Evolutionary conservation across 2,329 filamentous ascomycete genomes (phyloP).

Genomic region (Polytolypa hystricis): DNA sequence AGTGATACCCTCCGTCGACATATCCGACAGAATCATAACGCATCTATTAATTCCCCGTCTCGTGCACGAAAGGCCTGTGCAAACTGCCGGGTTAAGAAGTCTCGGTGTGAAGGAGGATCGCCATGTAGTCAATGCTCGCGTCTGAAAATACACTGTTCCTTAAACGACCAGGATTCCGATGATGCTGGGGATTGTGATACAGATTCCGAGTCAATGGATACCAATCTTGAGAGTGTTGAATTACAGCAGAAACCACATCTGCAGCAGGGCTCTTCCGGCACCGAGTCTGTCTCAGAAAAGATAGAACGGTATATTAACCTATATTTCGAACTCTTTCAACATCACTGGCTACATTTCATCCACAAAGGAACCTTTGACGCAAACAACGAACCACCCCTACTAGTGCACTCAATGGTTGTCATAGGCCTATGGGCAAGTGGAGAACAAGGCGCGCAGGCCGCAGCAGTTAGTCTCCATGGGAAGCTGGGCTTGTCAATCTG

Average conservation of each 20-base stretch:
- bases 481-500: conserved; percentile 16
- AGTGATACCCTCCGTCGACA: conserved; percentile 21
- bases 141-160: conserved; percentile 8
- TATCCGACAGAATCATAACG: conserved; percentile 11
- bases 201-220: too few relatives aligned
- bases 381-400: conserved; percentile 14
- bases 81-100: conserved; percentile 7
- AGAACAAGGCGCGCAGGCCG: conserved; percentile 11
- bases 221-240: too few relatives aligned
- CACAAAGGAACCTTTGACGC: conserved; percentile 16
- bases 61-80: conserved; percentile 13
- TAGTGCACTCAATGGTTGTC: conserved; percentile 20
- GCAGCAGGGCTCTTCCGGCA: not conserved
- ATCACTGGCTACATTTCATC: conserved; percentile 21
- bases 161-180: conserved; percentile 1
- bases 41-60: conserved; percentile 5
- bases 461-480: conserved; percentile 17
- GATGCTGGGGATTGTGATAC: not conserved
- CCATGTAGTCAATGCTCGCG: conserved; percentile 9
- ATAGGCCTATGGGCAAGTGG: conserved; percentile 19
- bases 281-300: conserved; percentile 1
- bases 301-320: conserved; percentile 12
- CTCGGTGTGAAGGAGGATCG: conserved; percentile 8
- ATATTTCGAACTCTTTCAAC: conserved; percentile 20
- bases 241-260: too few relatives aligned